Evolutionary conservation across 345 rosid genomes (phyloP), one percentile per base, ranked within the genome.

Genomic region (Eutrema japonicum): DNA sequence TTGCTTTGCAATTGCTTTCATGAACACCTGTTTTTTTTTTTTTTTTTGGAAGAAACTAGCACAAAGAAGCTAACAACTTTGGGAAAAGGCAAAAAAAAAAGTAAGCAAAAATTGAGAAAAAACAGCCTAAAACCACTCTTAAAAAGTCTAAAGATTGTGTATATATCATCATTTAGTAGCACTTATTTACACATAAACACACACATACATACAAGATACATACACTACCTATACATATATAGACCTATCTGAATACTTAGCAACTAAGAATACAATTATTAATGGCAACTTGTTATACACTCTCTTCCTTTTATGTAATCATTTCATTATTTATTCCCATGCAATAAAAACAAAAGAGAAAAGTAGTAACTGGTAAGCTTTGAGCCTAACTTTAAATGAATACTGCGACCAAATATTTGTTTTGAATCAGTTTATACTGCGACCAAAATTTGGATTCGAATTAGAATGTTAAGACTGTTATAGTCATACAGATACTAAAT

Each of bases 121-220:
- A 41, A 64, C 80, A 77, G 80, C 80, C 72, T 56, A 77, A 27
- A 64, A 70, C 61, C 9, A 77, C 56, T 77, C 61, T 26, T 64
- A 40, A 48, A 32, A 77, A 77, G 76, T 41, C 54, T 37, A 77
- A 70, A 77, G 80, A 70, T 64, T 49, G 42, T 64, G 41, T 69
- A 62, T 16, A 54, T 14, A 33, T 64, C 59, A 64, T 55, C 75
- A 76, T 56, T 70, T 30, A 47, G 10, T 2, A 10, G 53, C 42
- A 6, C 36, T 9, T 56, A 30, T 68, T 32, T 30, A 30, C 32
- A 30, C 32, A 30, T 30, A 30, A 30, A 77, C 60, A 37, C n/a
- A 32, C n/a, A 41, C n/a, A 60, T 18, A 38, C 6, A 52, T 37
- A 35, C 27, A 46, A 9, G 7, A 61, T 75, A 52, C 67, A 68